Percentiles rank a stretch among this genome's conserved stretches.
Conservation (phyloP, 371 early-diverging fungal genomes). For the Smittium mucronatum region DNA sequence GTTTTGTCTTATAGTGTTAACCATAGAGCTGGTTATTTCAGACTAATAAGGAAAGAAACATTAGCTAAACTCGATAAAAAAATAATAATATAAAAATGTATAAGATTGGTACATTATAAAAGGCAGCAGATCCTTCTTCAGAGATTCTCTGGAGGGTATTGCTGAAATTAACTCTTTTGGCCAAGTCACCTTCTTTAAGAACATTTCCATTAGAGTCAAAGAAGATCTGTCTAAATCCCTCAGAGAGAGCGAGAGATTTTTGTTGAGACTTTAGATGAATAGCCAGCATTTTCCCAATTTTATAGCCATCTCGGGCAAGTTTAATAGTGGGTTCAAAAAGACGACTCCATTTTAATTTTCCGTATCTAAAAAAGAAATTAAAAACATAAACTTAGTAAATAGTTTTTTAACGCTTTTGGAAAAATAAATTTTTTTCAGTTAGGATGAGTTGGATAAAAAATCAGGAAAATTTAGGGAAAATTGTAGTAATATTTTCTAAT, state of each 20-base stretch:
- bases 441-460: too few relatives aligned
- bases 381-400: too few relatives aligned
- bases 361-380: constrained; percentile 25
- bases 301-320: constrained; percentile 63
- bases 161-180: constrained; percentile 61
- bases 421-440: too few relatives aligned
- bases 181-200: constrained; percentile 45
- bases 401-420: too few relatives aligned
- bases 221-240: constrained; percentile 7
- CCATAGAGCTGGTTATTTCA: constrained; percentile 58
- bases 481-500: too few relatives aligned
- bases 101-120: constrained; percentile 43
- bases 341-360: constrained; percentile 72
- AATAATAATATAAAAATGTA: not conserved
- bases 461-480: too few relatives aligned
- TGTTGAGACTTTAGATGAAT: not conserved
- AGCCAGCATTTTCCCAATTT: constrained; percentile 7
- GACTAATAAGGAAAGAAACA: constrained; percentile 35
- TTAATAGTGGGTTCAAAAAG: constrained; percentile 73
- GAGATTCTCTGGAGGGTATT: constrained; percentile 70
- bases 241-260: not conserved
- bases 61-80: not conserved
- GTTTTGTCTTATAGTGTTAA: constrained; percentile 44
- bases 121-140: constrained; percentile 64
- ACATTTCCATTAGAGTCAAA: constrained; percentile 1